Conservation (phyloP, 495 filamentous ascomycete genomes). For the Podospora australis region DNA sequence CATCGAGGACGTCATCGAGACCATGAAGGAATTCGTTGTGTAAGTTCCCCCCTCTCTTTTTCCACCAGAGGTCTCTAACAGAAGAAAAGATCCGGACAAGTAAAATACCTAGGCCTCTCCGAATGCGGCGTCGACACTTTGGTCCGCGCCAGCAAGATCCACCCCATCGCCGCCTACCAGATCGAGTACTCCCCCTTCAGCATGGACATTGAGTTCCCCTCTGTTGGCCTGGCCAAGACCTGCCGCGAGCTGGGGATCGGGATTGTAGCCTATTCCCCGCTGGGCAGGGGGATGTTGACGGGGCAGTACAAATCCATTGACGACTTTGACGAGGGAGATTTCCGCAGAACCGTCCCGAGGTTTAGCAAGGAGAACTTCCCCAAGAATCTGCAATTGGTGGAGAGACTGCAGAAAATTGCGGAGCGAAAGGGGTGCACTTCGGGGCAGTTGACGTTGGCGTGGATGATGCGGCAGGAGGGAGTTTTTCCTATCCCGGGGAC, state of each 20-base stretch:
- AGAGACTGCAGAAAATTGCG: constrained; percentile 59
- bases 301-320: constrained; percentile 54
- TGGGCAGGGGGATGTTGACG: constrained; percentile 52
- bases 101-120: constrained; percentile 39
- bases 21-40: constrained; percentile 14
- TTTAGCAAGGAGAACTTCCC: constrained; percentile 66
- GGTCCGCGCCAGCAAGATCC: constrained; percentile 17
- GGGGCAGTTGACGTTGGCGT: constrained; percentile 69
- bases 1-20: constrained; percentile 16
- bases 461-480: constrained; percentile 56
- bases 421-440: constrained; percentile 60
- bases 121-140: constrained; percentile 24
- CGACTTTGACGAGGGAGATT: constrained; percentile 60
- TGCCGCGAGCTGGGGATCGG: constrained; percentile 54
- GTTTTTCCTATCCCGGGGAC: constrained; percentile 24
- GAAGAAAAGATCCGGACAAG: constrained; percentile 34
- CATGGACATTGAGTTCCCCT: constrained; percentile 15
- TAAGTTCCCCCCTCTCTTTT: neutral
- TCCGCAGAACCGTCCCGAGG: constrained; percentile 43
- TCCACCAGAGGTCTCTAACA: no score
- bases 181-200: constrained; percentile 22
- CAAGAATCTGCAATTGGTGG: constrained; percentile 66
- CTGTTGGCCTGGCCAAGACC: constrained; percentile 6
- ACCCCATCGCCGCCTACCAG: constrained; percentile 25
- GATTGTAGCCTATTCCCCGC: constrained; percentile 54